A percentile compares a stretch with the other conserved stretches of the same genome.
These are phyloP conservation scores for Tulasnella sp. DNA, from an alignment of 768 basidiomycete genomes.

Conservation along the genomic window DNA sequence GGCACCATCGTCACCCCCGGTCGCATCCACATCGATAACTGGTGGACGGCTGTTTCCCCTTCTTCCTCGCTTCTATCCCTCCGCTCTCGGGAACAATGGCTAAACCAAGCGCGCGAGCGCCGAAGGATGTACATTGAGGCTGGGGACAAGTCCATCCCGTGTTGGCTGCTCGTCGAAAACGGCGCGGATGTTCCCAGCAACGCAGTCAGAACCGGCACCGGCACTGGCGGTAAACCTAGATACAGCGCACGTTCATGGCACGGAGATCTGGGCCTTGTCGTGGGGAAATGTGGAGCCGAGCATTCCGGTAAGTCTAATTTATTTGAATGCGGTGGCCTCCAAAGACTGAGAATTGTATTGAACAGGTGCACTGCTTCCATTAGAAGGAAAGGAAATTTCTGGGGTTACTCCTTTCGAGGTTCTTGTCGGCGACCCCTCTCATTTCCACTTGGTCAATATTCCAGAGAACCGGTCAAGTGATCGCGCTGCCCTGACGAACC, in stretches of 20 bases:
- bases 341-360: neutral
- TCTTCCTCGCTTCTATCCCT: too few relatives aligned
- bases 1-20: too few relatives aligned
- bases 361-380: neutral
- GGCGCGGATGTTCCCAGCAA: too few relatives aligned
- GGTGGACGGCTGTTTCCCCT: too few relatives aligned
- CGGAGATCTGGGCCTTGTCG: neutral
- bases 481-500: neutral
- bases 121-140: too few relatives aligned
- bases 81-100: too few relatives aligned
- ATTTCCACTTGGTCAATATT: neutral
- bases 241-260: neutral
- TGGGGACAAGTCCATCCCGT: neutral
- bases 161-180: neutral
- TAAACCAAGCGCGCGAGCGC: too few relatives aligned
- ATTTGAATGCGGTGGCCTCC: neutral
- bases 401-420: neutral
- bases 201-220: too few relatives aligned
- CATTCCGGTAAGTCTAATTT: neutral
- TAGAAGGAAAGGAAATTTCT: neutral
- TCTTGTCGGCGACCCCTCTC: neutral
- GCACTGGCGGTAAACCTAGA: too few relatives aligned
- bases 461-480: neutral
- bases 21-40: too few relatives aligned
- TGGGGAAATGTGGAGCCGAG: neutral